phyloP scores from a whole-genome alignment of 371 early-diverging fungal genomes.

The Fennellomyces sp. region DNA sequence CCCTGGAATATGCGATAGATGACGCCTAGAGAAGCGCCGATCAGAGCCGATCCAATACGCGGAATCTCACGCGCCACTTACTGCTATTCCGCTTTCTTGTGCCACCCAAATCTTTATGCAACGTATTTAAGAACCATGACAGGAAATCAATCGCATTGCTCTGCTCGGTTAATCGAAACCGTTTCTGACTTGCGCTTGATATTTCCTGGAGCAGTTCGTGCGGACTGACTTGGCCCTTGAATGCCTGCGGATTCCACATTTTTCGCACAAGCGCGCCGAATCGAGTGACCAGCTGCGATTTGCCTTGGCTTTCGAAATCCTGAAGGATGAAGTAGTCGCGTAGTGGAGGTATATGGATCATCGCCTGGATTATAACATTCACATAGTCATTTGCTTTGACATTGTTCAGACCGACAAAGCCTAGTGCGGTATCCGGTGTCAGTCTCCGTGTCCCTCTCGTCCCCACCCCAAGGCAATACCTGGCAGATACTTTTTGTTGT shows the following conservation, averaged over 20 bases:
- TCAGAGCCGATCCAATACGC: neutral
- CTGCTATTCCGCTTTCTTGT: slow-evolving; percentile 74
- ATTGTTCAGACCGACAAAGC: slow-evolving; percentile 95
- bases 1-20: slow-evolving; percentile 89
- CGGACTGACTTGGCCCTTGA: slow-evolving; percentile 96
- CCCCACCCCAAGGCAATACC: slow-evolving; percentile 42
- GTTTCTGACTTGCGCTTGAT: slow-evolving; percentile 79
- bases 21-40: no score
- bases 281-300: slow-evolving; percentile 70
- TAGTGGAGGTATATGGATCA: slow-evolving; percentile 88
- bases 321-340: slow-evolving; percentile 84
- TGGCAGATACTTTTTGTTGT: slow-evolving; percentile 85
- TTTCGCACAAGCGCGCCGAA: slow-evolving; percentile 85
- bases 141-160: slow-evolving; percentile 91
- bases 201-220: slow-evolving; percentile 95
- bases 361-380: slow-evolving; percentile 90
- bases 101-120: slow-evolving; percentile 89
- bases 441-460: neutral
- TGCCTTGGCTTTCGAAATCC: slow-evolving; percentile 56
- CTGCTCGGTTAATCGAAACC: slow-evolving; percentile 82
- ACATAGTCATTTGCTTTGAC: slow-evolving; percentile 97
- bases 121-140: slow-evolving; percentile 91
- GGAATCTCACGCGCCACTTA: slow-evolving; percentile 21
- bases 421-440: slow-evolving; percentile 28
- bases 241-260: slow-evolving; percentile 94